Base-by-base conservation (phyloP, 1,139 yeast species). In the Saccharomyces hybrid region DNA sequence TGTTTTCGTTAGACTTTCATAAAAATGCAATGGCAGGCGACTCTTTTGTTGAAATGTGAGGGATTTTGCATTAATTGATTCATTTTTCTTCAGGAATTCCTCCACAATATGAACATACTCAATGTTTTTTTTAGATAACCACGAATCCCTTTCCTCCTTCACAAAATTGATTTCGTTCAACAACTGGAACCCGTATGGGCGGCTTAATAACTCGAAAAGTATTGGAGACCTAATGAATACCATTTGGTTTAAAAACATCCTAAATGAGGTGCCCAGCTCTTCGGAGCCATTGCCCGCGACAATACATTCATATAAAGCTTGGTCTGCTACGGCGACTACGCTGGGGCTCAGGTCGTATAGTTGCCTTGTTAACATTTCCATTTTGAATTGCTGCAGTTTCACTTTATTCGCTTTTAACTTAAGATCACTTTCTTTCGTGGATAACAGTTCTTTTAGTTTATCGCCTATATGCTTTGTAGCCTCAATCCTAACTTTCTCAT, bases 1-100 rank as follows among this genome's bases (percentile, higher is more conserved):
- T 0, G 97, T 88, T 53, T 85, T 80, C 0, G 90, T 84, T 50
- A 91, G 72, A 62, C 85, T 87, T 48, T 89, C 88, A 68, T 88
- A 88, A 63, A 91, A 88, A 65, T 88, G 89, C 13, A 81, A 72
- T 1, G 91, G 89, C n/a, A 75, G 62, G 7, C 63, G 60, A 23
- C 59, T 57, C 11, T 53, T 57, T 27, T 58, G 57, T 27, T 52
- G 56, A 7, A 27, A 16, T 38, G 44, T 16, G 20, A 38, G 44
- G 26, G 44, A 38, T 16, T 20, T 38, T 7, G 44, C 47, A 23
- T 51, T 38, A 3, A 34, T 14, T 38, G 53, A 51, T 46, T 57
- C 54, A 11, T 54, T 70, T 9, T 56, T 55, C 38, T 56, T 53
- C 29, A 62, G 50, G 68, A 62, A 56, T 5, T 60, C 59, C 56